Base-by-base conservation (phyloP, 345 rosid genomes). In the Stellera chamaejasme region DNA sequence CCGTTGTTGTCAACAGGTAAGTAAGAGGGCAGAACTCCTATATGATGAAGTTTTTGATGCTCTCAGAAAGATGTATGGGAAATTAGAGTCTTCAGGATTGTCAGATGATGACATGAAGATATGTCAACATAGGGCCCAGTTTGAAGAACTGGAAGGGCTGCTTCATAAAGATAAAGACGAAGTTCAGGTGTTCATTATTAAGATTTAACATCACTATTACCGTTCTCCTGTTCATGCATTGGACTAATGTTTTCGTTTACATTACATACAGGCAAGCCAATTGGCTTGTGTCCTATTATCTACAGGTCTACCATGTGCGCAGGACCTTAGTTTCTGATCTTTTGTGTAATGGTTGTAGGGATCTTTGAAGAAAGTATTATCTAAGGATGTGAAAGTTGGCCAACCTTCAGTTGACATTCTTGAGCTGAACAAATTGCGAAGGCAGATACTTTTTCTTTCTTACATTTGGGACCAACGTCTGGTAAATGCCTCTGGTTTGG, bases 401-500 rank as follows among this genome's bases (percentile, higher is more conserved):
- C 80, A 75, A 70, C 83, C 81, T 66, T 68, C 72, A 44, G 60
- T 80, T 69, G 96, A 93, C 69, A 82, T 93, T 66, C 91, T 93
- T 54, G 88, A 86, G 77, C 66, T 93, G 57, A 89, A 93, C 56
- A 82, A 73, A 65, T 66, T 93, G 64, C 79, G 82, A 69, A 77
- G 97, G 63, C 82, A 82, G 79, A 69, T 89, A 59, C 75, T 89
- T 52, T 76, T 81, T 64, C 82, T 74, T 66, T 84, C 95, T 28
- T 87, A 80, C 71, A 74, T 83, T 43, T 93, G 97, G 97, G 95
- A 93, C 69, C 91, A 78, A 62, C 77, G 79, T 58, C 83, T 93
- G 58, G 69, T 81, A 52, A 75, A 75, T 67, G 84, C 78, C 14
- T 82, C 77, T 45, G 76, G 72, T 75, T 69, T 66, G 69, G 69